These are phyloP conservation scores for Paraphoma sp. DNA, from an alignment of 2,329 filamentous ascomycete species.

Conservation along the genomic window DNA sequence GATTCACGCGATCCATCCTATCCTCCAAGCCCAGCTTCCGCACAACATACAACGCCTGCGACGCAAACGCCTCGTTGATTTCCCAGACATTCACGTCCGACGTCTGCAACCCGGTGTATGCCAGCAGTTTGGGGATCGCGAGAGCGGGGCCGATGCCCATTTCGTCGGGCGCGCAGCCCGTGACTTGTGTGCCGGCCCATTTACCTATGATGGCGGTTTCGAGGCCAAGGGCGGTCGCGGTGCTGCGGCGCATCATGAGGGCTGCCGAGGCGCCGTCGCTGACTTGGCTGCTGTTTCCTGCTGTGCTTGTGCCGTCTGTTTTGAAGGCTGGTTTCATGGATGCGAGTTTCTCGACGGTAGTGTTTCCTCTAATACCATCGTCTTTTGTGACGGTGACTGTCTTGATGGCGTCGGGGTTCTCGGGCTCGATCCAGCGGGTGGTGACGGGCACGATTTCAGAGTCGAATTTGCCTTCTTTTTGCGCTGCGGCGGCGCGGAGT, in stretches of 20 bases:
- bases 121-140: conserved; percentile 83
- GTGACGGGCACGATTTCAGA: conserved; percentile 80
- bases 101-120: conserved; percentile 68
- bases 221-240: conserved; percentile 76
- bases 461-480: conserved; percentile 73
- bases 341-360: conserved; percentile 72
- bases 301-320: conserved; percentile 76
- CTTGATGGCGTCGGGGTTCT: conserved; percentile 56
- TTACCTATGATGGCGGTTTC: conserved; percentile 75
- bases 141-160: conserved; percentile 92
- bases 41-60: conserved; percentile 72
- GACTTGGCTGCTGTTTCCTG: conserved; percentile 85
- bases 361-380: conserved; percentile 78
- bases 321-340: conserved; percentile 88
- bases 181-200: conserved; percentile 78
- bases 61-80: conserved; percentile 83
- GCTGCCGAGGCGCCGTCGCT: conserved; percentile 86
- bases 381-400: conserved; percentile 75
- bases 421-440: conserved; percentile 72
- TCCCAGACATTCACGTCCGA: conserved; percentile 86
- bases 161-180: conserved; percentile 85
- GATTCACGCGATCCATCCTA: conserved; percentile 79
- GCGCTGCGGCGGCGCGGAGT: conserved; percentile 73
- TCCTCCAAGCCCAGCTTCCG: conserved; percentile 72
- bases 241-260: conserved; percentile 83